A percentile compares a stretch with the other conserved stretches of the same genome.
These are phyloP conservation scores for Melanopsichium pennsylvanicum DNA, from an alignment of 1,284 basidiomycete genomes.

Conservation along the genomic window DNA sequence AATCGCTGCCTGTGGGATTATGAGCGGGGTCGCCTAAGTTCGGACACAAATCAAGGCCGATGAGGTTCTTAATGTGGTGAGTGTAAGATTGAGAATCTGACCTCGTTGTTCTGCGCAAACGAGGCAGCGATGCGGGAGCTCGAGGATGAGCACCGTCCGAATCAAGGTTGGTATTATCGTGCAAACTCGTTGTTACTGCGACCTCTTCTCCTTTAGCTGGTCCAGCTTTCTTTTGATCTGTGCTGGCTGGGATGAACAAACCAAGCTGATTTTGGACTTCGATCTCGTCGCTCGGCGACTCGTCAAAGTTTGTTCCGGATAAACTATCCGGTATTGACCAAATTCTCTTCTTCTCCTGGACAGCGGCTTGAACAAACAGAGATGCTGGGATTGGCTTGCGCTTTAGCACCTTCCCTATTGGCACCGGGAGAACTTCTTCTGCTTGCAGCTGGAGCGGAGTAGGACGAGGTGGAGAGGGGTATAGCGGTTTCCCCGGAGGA, in stretches of 20 bases:
- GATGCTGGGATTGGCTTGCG: slow-evolving; percentile 24
- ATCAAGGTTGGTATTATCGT: no score
- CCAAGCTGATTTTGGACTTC: slow-evolving; percentile 4
- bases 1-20: no score
- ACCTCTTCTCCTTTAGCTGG: no score
- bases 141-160: no score
- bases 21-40: no score
- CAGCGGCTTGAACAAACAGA: slow-evolving; percentile 1
- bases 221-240: no score
- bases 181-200: no score
- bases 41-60: no score
- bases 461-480: slow-evolving; percentile 2
- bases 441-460: neutral
- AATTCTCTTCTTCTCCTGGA: neutral
- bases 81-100: no score
- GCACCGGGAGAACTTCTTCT: neutral
- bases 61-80: no score
- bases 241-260: slow-evolving; percentile 1
- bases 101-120: no score
- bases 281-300: neutral
- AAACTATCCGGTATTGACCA: slow-evolving; percentile 6
- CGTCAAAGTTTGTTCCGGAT: neutral
- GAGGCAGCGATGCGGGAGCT: no score
- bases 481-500: neutral
- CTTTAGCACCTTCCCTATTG: neutral